These are phyloP conservation scores for Rhododendron mucronatum DNA, from an alignment of 148 eudicot species.

Conservation along the genomic window DNA sequence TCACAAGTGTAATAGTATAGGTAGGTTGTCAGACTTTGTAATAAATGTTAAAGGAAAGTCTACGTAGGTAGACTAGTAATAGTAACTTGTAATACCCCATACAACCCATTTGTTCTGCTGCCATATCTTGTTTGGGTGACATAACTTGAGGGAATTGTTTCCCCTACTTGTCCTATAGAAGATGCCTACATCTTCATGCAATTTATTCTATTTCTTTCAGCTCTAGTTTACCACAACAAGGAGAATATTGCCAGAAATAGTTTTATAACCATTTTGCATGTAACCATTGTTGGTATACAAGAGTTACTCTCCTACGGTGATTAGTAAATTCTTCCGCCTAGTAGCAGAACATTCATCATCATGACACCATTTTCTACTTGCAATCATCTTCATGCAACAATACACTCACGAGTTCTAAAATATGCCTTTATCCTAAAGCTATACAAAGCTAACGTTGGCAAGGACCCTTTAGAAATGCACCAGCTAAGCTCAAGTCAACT, in stretches of 20 bases:
- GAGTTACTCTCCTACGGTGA: neutral
- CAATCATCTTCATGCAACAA: neutral
- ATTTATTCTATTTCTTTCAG: neutral
- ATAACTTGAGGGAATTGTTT: neutral
- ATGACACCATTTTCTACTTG: neutral
- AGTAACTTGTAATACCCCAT: neutral
- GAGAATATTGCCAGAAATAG: neutral
- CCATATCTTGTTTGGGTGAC: neutral
- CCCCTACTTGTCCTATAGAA: neutral
- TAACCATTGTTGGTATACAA: neutral
- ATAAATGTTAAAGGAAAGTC: too few species aligned
- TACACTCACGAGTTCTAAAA: neutral
- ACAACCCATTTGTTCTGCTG: neutral
- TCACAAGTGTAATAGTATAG: too few species aligned
- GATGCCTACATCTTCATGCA: neutral
- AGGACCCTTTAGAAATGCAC: neutral
- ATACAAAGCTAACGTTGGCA: neutral
- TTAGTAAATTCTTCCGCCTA: neutral
- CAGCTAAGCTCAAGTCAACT: neutral
- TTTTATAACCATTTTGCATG: neutral
- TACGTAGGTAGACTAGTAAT: too few species aligned
- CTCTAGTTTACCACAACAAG: neutral
- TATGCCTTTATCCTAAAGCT: neutral
- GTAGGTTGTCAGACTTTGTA: too few species aligned
- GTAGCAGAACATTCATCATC: neutral